phyloP scores from a whole-genome alignment of 1,284 basidiomycete species.

The Naganishia liquefaciens region DNA sequence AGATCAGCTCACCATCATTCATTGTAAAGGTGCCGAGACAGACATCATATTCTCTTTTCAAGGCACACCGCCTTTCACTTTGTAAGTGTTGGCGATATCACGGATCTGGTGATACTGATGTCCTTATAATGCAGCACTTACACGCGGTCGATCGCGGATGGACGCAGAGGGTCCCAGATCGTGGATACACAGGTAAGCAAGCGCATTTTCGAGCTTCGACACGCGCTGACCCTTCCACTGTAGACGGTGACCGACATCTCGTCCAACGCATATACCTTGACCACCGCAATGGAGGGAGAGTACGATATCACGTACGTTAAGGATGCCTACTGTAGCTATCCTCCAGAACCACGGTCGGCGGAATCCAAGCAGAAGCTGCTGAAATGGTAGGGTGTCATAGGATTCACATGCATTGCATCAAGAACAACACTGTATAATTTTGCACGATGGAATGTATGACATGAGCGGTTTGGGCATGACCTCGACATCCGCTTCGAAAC shows the following conservation, averaged over 20 bases:
- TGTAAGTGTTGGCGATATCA: slow-evolving; percentile 52
- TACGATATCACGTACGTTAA: slow-evolving; percentile 75
- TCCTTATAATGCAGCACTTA: slow-evolving; percentile 28
- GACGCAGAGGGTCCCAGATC: slow-evolving; percentile 51
- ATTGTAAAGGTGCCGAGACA: slow-evolving; percentile 72
- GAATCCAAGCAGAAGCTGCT: slow-evolving; percentile 27
- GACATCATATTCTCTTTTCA: slow-evolving; percentile 86
- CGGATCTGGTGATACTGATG: slow-evolving; percentile 1
- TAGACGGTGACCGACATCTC: slow-evolving; percentile 75
- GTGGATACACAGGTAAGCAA: slow-evolving; percentile 70
- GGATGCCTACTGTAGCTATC: slow-evolving; percentile 80
- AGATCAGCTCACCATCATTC: slow-evolving; percentile 32
- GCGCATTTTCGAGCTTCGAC: not conserved
- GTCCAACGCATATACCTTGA: slow-evolving; percentile 78
- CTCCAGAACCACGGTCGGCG: slow-evolving; percentile 52
- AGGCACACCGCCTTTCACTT: slow-evolving; percentile 92
- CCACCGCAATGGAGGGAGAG: slow-evolving; percentile 79
- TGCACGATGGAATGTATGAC: not conserved
- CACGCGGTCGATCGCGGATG: slow-evolving; percentile 24
- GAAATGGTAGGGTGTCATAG: slow-evolving; percentile 6
- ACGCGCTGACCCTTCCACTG: not conserved
- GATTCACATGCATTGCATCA: not conserved
- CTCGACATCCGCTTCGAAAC: too few species aligned
- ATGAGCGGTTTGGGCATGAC: not conserved
- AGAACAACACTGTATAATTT: slow-evolving; percentile 8